Evolutionary conservation across 2,329 filamentous ascomycete genomes (phyloP).

Genomic region (Leptodontidium sp.): DNA sequence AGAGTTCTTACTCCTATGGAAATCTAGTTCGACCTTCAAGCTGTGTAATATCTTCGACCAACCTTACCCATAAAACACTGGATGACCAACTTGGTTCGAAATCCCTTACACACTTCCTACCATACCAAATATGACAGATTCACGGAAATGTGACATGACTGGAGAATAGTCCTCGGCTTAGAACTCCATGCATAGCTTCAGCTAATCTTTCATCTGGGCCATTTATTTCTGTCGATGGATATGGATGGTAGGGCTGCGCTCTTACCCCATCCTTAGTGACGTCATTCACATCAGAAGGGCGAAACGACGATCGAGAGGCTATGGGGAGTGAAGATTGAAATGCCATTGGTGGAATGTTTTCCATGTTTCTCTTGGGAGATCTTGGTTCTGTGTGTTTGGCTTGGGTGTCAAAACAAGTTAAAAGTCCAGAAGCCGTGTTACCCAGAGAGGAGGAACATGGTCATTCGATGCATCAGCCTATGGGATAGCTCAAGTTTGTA

Average conservation of each 20-base stretch:
- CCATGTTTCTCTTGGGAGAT: neutral
- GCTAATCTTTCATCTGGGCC: neutral
- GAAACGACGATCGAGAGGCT: neutral
- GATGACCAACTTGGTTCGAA: no score
- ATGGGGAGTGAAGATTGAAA: neutral
- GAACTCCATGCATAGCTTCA: no score
- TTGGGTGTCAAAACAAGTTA: conserved; percentile 11
- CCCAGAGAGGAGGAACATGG: neutral
- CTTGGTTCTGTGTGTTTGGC: conserved; percentile 4
- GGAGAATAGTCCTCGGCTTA: no score
- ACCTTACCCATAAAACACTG: no score
- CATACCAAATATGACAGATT: no score
- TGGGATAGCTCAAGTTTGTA: neutral
- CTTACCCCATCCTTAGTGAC: neutral
- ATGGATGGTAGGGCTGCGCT: neutral
- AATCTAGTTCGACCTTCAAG: no score
- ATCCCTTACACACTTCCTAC: no score
- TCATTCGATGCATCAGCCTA: neutral
- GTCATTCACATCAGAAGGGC: neutral
- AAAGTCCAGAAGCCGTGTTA: conserved; percentile 1
- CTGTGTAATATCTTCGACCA: no score
- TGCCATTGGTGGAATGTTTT: conserved; percentile 3
- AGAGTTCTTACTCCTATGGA: neutral
- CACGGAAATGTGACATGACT: no score
- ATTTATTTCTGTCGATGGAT: neutral